Evolutionary conservation across 768 basidiomycete species (phyloP).

Genomic region (Leccinum subgranulosum): DNA sequence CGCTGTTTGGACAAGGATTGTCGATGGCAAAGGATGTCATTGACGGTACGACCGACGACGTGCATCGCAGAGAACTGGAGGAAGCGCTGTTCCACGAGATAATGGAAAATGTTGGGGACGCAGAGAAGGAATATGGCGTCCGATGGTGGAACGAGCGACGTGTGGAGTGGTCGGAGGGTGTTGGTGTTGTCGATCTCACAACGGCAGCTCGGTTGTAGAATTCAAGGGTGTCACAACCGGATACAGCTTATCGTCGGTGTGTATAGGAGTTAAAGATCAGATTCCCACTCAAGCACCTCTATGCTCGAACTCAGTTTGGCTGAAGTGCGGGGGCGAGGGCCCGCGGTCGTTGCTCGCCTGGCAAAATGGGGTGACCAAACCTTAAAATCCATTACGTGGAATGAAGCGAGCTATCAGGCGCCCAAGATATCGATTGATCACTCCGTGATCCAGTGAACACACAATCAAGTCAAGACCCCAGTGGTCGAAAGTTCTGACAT

Average conservation of each 20-base stretch:
- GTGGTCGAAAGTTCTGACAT: neutral
- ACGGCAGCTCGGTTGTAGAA: conserved; percentile 11
- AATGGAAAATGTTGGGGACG: conserved; percentile 60
- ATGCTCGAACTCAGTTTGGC: no score
- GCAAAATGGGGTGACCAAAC: neutral
- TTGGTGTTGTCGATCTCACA: neutral
- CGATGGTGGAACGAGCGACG: conserved; percentile 68
- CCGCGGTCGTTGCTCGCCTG: no score
- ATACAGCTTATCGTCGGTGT: no score
- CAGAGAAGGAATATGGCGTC: conserved; percentile 64
- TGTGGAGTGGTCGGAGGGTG: conserved; percentile 19
- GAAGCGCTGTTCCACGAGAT: conserved; percentile 63
- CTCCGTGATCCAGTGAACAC: no score
- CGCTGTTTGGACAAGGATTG: conserved; percentile 54
- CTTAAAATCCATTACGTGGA: neutral
- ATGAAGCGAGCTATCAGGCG: neutral
- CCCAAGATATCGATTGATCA: neutral
- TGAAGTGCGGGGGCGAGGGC: no score
- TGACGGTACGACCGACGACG: conserved; percentile 27
- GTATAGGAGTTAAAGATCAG: no score
- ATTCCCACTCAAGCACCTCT: no score
- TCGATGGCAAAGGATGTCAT: conserved; percentile 42
- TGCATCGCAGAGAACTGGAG: conserved; percentile 43
- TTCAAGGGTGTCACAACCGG: neutral
- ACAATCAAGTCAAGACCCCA: no score